Base-by-base conservation (phyloP, 805 yeast genomes). In the Saccharomyces paradoxus region DNA sequence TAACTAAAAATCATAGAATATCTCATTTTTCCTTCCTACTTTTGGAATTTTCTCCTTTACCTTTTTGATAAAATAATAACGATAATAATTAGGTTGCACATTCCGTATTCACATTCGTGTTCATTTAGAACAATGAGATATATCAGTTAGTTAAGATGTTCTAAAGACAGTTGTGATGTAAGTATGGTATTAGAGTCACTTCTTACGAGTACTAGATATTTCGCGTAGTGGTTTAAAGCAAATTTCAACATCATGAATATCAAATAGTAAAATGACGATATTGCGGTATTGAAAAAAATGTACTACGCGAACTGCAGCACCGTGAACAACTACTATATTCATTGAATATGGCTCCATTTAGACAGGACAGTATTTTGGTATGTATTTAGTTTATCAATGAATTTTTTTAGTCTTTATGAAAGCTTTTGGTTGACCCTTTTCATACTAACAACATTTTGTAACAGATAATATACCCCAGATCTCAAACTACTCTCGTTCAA, bases 391-490 rank as follows among this genome's bases (percentile, higher is more conserved):
- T 21, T 8, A 21, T 21, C 12, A 37, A 37, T 17, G 13, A 17
- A 7, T 31, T 14, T 21, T 26, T 9, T 37, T 57, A 26, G 24
- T 21, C 10, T 31, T 32, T 27, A 26, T 24, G 41, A 22, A 9
- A n/a, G 17, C 17, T 28, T 26, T 14, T 13, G 7, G 22, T 31
- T 17, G 13, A 17, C 12, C 44, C 17, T 37, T 37, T 37, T 37
- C 4, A 37, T 56, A 56, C 61, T 58, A 62, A 53, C 61, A 54
- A 28, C 53, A 50, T n/a, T 32, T 32, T 37, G 53, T 69, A 37
- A 13, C 30, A 62, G 74, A 79, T 91, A 29, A 79, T 91, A 29
- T 84, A 89, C 53, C 88, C 96, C 0, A 96, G 97, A 29, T 86
- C 96, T 2, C 75, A 73, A 52, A 73, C 78, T 53, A 89, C 97